Conservation (phyloP, 768 basidiomycete genomes). For the Rhodotorula graminis region DNA sequence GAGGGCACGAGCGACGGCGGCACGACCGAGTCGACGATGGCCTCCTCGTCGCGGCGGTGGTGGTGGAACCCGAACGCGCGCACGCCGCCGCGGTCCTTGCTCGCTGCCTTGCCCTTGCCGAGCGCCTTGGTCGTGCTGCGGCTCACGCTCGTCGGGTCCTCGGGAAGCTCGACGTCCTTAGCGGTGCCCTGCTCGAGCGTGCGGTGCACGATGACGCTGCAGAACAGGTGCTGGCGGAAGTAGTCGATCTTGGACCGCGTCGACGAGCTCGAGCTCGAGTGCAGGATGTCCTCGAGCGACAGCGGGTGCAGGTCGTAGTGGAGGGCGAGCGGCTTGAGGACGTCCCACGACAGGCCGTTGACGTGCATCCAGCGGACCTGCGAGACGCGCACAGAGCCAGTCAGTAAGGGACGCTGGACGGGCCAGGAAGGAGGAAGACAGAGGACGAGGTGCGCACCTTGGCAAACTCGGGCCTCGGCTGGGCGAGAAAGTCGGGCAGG, state of each 20-base stretch:
- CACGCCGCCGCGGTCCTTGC: background rate
- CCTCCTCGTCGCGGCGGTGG: constrained; percentile 18
- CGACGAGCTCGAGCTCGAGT: constrained; percentile 60
- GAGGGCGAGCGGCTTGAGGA: constrained; percentile 63
- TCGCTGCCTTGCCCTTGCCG: background rate
- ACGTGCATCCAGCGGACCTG: constrained; percentile 72
- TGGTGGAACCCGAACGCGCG: constrained; percentile 16
- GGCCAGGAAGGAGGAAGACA: too few relatives aligned
- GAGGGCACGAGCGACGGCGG: background rate
- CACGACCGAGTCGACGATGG: constrained; percentile 10
- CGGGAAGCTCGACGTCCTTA: background rate
- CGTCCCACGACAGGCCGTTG: constrained; percentile 65
- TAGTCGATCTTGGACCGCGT: constrained; percentile 57
- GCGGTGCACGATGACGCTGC: constrained; percentile 64
- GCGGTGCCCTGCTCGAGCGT: constrained; percentile 7
- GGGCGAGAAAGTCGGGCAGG: constrained; percentile 3
- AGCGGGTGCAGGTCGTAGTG: constrained; percentile 68
- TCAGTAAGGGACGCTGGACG: too few relatives aligned
- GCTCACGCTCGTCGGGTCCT: background rate
- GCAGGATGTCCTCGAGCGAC: constrained; percentile 65
- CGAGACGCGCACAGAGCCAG: constrained; percentile 55
- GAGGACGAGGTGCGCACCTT: constrained; percentile 55
- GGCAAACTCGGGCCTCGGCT: constrained; percentile 8
- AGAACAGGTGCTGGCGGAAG: constrained; percentile 65
- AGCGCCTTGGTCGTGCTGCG: constrained; percentile 9